Conservation (phyloP, 495 filamentous ascomycete species). For the Cercophora samala region DNA sequence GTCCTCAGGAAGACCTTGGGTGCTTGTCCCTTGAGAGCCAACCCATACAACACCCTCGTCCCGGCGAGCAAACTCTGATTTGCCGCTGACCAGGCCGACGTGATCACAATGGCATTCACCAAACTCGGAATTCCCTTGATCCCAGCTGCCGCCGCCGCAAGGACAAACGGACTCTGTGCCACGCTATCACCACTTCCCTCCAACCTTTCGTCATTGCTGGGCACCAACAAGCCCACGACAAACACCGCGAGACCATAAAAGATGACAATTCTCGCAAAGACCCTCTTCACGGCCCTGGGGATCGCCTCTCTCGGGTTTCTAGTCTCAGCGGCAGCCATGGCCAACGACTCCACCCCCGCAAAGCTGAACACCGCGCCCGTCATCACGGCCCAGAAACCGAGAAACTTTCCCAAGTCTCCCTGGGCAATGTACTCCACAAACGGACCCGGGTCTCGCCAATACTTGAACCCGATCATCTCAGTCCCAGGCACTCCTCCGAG, state of each 20-base stretch:
- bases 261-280: slow-evolving; percentile 67
- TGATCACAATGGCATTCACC: slow-evolving; percentile 67
- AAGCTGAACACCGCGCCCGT: slow-evolving; percentile 59
- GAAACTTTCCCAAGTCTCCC: slow-evolving; percentile 51
- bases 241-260: slow-evolving; percentile 70
- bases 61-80: slow-evolving; percentile 62
- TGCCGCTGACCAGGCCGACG: slow-evolving; percentile 67
- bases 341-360: slow-evolving; percentile 55
- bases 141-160: slow-evolving; percentile 64
- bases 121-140: slow-evolving; percentile 60
- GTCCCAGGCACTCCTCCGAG: slow-evolving; percentile 58
- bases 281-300: slow-evolving; percentile 65
- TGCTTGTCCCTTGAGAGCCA: slow-evolving; percentile 57
- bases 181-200: slow-evolving; percentile 41
- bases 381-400: slow-evolving; percentile 60
- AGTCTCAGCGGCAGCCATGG: slow-evolving; percentile 71
- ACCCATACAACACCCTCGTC: slow-evolving; percentile 59
- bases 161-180: slow-evolving; percentile 68
- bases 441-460: slow-evolving; percentile 67
- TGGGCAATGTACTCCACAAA: slow-evolving; percentile 58
- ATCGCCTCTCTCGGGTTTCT: slow-evolving; percentile 67
- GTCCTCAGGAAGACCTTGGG: slow-evolving; percentile 57
- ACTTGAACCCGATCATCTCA: slow-evolving; percentile 59
- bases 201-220: slow-evolving; percentile 54
- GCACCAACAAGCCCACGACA: slow-evolving; percentile 70